Base-by-base conservation (phyloP, 805 yeast genomes). In the Ascoidea asiatica region DNA sequence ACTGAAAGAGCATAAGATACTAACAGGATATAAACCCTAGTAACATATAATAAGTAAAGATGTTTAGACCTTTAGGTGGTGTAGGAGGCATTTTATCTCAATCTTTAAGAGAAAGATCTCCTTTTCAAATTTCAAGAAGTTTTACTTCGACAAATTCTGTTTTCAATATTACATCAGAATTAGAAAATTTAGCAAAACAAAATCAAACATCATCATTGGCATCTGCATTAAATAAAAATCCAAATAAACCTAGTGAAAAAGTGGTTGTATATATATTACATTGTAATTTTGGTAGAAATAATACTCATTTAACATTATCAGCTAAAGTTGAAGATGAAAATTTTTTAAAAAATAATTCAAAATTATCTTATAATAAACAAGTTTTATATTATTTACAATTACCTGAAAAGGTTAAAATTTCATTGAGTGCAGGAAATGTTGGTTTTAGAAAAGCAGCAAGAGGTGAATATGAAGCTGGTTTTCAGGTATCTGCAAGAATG, bases 401-500 rank as follows among this genome's bases (percentile, higher is more conserved):
- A 42, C 92, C 88, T 21, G 90, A 89, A 62, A 81, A 77, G 50
- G 79, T 81, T 22, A 71, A 75, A 50, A 58, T 81, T 40, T 75
- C 81, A 19, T 65, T 85, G 43, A 74, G 86, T 5, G 81, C 95
- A 0, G 98, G 98, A 43, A 77, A 75, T 57, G 67, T 87, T 43
- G 98, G 97, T 3, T 90, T 88, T 69, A 75, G 87, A 56, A 87
- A 88, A 56, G 76, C 92, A 17, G 87, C 87, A 46, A 78, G 96
- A 63, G 86, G 94, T 42, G 95, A 87, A 61, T 86, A 85, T 56
- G 98, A 90, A 63, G 96, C 95, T 1, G 82, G 82, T 13, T 89
- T 81, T 68, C 96, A 88, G 60, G 81, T 90, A 7, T 67, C 88
- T 15, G 67, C 88, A 4, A 75, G 74, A 50, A 69, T 85, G 64